Conservation (phyloP, 2,329 filamentous ascomycete species). For the Cadophora sp. region DNA sequence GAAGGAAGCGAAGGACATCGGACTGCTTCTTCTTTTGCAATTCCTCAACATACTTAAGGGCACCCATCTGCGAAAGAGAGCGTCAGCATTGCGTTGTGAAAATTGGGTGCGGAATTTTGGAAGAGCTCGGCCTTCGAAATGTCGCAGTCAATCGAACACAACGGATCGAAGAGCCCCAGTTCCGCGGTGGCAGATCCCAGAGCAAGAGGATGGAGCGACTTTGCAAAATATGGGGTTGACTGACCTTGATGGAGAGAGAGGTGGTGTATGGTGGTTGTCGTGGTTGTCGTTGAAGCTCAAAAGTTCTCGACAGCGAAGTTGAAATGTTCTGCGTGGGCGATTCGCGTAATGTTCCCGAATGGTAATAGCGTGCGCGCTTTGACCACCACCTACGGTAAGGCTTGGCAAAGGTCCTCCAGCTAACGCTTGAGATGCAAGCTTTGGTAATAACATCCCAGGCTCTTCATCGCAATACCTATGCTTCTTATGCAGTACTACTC, state of each 20-base stretch:
- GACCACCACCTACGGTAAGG: not conserved
- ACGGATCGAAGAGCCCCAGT: not conserved
- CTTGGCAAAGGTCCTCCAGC: too few relatives aligned
- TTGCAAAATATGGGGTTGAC: constrained; percentile 8
- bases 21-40: constrained; percentile 99
- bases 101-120: not conserved
- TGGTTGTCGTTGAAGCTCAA: constrained; percentile 27
- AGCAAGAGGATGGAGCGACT: not conserved
- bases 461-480: too few relatives aligned
- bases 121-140: not conserved
- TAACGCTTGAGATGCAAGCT: too few relatives aligned
- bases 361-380: not conserved
- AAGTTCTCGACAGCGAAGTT: not conserved
- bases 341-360: not conserved
- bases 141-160: not conserved
- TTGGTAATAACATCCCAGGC: too few relatives aligned
- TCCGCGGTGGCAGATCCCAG: not conserved
- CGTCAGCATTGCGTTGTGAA: constrained; percentile 9
- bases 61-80: constrained; percentile 64
- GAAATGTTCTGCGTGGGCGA: constrained; percentile 4
- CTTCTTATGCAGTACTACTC: too few relatives aligned
- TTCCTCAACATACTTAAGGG: constrained; percentile 99
- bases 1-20: constrained; percentile 99
- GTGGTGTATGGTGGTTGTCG: constrained; percentile 25
- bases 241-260: constrained; percentile 27